Evolutionary conservation across 2,329 filamentous ascomycete genomes (phyloP).

Genomic region (Cladosporium austrohemisphaericum): DNA sequence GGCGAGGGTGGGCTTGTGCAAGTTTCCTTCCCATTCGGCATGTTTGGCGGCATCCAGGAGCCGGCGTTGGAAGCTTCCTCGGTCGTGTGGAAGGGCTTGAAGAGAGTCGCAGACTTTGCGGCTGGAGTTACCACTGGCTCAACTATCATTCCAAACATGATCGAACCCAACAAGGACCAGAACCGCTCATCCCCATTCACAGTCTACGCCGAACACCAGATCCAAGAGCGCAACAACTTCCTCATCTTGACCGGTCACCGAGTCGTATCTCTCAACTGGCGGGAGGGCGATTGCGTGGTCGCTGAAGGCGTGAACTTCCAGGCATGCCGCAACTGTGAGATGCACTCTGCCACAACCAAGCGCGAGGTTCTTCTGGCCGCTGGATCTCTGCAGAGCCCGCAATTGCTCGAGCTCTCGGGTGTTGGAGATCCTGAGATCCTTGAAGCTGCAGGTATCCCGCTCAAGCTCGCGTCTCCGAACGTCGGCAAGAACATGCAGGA

Average conservation of each 20-base stretch:
- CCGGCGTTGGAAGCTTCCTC: slow-evolving; percentile 24
- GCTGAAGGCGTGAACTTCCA: slow-evolving; percentile 24
- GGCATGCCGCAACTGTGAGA: slow-evolving; percentile 17
- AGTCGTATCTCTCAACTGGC: slow-evolving; percentile 24
- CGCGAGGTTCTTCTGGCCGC: slow-evolving; percentile 47
- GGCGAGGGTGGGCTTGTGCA: slow-evolving; percentile 22
- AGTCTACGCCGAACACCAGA: slow-evolving; percentile 24
- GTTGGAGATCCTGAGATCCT: slow-evolving; percentile 53
- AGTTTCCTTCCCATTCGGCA: slow-evolving; percentile 24
- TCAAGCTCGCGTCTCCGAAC: slow-evolving; percentile 47
- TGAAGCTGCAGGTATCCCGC: slow-evolving; percentile 44
- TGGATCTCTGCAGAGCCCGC: slow-evolving; percentile 56
- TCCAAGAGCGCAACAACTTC: slow-evolving; percentile 24
- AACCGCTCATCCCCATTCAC: slow-evolving; percentile 28
- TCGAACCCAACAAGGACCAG: slow-evolving; percentile 21
- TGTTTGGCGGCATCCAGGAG: slow-evolving; percentile 26
- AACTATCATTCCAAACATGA: slow-evolving; percentile 28
- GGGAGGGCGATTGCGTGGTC: slow-evolving; percentile 12
- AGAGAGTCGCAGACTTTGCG: slow-evolving; percentile 22
- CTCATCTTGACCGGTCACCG: slow-evolving; percentile 27
- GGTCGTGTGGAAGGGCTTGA: slow-evolving; percentile 21
- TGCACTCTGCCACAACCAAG: slow-evolving; percentile 17
- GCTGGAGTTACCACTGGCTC: slow-evolving; percentile 23
- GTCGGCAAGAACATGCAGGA: slow-evolving; percentile 51
- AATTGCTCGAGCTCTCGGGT: slow-evolving; percentile 58